Percentiles rank a stretch among this genome's conserved stretches.
Conservation (phyloP, 495 filamentous ascomycete species). For the Podospora pseudopauciseta region DNA sequence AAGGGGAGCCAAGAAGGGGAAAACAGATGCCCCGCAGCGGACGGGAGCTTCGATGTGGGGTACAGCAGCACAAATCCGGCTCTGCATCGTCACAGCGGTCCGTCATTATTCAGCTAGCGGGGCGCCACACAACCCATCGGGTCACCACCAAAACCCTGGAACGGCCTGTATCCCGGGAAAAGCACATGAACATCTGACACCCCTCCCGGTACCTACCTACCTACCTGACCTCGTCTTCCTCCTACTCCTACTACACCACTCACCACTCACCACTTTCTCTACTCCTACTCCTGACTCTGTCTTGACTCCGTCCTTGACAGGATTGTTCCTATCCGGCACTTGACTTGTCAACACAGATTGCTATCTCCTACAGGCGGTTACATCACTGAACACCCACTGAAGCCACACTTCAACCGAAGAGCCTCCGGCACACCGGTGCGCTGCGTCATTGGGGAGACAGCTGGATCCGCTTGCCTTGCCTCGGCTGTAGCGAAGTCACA, state of each 20-base stretch:
- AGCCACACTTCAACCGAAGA: neutral
- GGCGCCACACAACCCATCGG: neutral
- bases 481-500: slow-evolving; percentile 18
- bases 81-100: slow-evolving; percentile 9
- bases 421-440: slow-evolving; percentile 2
- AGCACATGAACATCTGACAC: slow-evolving; percentile 6
- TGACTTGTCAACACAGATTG: no score
- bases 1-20: slow-evolving; percentile 7
- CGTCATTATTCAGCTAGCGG: slow-evolving; percentile 11
- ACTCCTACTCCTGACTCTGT: slow-evolving; percentile 5
- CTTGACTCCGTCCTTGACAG: neutral
- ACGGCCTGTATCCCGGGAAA: slow-evolving; percentile 2
- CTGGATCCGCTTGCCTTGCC: slow-evolving; percentile 30
- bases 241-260: neutral
- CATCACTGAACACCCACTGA: neutral
- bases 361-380: slow-evolving; percentile 2
- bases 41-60: slow-evolving; percentile 2
- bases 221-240: neutral
- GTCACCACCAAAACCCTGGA: slow-evolving; percentile 2
- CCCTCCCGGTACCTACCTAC: neutral
- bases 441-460: slow-evolving; percentile 18
- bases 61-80: slow-evolving; percentile 9
- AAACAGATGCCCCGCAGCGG: slow-evolving; percentile 9
- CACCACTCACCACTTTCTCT: slow-evolving; percentile 1
- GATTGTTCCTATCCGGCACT: no score